Evolutionary conservation across 1,139 yeast genomes (phyloP).

Genomic region (Sugiyamaella sp.): DNA sequence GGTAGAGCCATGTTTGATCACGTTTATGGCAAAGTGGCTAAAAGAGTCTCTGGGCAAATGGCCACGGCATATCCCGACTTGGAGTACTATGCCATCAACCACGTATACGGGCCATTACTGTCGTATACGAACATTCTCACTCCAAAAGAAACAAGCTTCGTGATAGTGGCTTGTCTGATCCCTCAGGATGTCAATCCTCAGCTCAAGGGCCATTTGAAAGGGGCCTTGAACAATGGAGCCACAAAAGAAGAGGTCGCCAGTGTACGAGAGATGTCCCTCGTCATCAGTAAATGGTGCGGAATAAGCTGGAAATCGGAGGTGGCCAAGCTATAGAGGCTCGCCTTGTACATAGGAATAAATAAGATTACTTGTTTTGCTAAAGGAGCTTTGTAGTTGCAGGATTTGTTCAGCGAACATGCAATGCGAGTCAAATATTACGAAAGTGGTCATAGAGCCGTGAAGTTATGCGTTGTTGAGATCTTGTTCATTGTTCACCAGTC

Average conservation of each 20-base stretch:
- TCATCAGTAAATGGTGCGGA: constrained; percentile 76
- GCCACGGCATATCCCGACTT: constrained; percentile 80
- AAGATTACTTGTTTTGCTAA: neutral
- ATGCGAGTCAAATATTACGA: no score
- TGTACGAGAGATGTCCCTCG: constrained; percentile 63
- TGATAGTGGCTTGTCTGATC: constrained; percentile 75
- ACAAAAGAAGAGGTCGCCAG: constrained; percentile 63
- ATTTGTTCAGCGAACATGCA: no score
- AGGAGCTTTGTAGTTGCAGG: no score
- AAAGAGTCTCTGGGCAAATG: constrained; percentile 69
- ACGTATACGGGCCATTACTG: constrained; percentile 77
- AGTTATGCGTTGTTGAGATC: no score
- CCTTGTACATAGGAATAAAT: neutral
- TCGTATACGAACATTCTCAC: constrained; percentile 65
- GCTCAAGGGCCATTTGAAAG: constrained; percentile 83
- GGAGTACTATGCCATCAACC: constrained; percentile 70
- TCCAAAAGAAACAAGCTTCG: constrained; percentile 73
- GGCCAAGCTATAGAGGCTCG: constrained; percentile 46
- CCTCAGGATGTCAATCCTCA: constrained; percentile 97
- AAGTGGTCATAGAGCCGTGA: no score
- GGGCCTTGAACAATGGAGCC: constrained; percentile 82
- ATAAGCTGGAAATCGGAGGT: constrained; percentile 63
- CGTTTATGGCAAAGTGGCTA: constrained; percentile 74
- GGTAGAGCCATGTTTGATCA: constrained; percentile 75
- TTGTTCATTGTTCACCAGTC: neutral